Conservation (phyloP, 306 rosid species). For the Datisca glomerata region DNA sequence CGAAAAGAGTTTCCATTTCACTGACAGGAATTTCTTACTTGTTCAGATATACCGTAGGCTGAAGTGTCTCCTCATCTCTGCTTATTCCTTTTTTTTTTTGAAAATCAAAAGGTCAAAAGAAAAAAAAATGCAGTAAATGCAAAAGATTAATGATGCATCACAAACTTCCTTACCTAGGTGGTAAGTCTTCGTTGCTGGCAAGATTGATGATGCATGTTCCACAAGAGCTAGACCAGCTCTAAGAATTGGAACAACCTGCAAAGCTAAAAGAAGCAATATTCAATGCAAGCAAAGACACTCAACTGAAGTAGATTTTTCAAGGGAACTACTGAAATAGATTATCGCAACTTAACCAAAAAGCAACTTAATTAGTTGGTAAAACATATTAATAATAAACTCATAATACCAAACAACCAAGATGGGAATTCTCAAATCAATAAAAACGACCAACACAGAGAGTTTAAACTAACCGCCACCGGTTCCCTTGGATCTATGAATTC, state of each 20-base stretch:
- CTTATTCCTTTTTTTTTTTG: constrained; percentile 37
- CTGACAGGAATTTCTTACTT: constrained; percentile 39
- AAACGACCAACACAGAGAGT: background rate
- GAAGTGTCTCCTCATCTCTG: constrained; percentile 88
- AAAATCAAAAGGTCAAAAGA: constrained; percentile 6
- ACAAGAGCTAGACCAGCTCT: constrained; percentile 95
- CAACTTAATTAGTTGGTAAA: too few relatives aligned
- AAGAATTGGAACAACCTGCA: constrained; percentile 69
- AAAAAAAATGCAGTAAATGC: background rate
- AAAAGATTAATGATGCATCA: too few relatives aligned
- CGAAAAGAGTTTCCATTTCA: background rate
- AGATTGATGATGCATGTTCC: constrained; percentile 62
- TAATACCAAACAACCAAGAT: too few relatives aligned
- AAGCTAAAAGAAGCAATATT: too few relatives aligned
- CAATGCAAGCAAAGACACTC: too few relatives aligned
- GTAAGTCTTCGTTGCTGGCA: constrained; percentile 78
- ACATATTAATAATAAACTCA: background rate
- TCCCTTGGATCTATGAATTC: constrained; percentile 93
- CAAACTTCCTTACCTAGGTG: constrained; percentile 60
- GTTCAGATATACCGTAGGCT: constrained; percentile 69
- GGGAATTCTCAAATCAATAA: background rate
- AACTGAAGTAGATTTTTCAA: too few relatives aligned
- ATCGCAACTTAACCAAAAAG: too few relatives aligned
- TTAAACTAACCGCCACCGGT: background rate
- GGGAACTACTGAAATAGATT: too few relatives aligned